These are phyloP conservation scores for Hsuehochloa calcarea DNA, from an alignment of 176 grass and related monocot species.

Conservation along the genomic window DNA sequence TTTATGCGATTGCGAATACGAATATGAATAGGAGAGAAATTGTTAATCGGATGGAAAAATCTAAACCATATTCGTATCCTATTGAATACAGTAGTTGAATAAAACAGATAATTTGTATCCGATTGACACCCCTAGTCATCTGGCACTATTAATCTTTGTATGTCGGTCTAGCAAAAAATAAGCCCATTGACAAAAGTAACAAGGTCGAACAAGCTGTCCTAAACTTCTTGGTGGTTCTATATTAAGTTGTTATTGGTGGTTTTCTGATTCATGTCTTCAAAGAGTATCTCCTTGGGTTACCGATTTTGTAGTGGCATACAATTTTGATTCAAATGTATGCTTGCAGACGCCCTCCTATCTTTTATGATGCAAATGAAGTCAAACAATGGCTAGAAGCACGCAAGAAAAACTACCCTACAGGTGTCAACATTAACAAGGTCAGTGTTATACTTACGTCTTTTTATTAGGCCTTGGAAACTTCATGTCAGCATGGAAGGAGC, in stretches of 20 bases:
- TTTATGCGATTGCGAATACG: too few relatives aligned
- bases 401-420: slow-evolving; percentile 78
- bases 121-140: background rate
- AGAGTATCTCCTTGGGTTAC: background rate
- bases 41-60: too few relatives aligned
- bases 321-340: slow-evolving; percentile 4
- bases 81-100: too few relatives aligned
- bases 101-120: too few relatives aligned
- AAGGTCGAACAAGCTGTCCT: background rate
- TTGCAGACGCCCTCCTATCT: slow-evolving; percentile 49
- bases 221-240: background rate
- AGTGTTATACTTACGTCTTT: slow-evolving; percentile 7
- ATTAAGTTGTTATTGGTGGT: slow-evolving; percentile 22
- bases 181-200: background rate
- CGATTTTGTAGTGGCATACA: background rate
- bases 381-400: slow-evolving; percentile 85
- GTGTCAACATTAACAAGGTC: slow-evolving; percentile 63
- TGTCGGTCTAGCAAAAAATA: background rate
- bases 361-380: slow-evolving; percentile 78
- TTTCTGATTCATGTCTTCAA: background rate
- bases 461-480: background rate
- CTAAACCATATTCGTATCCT: too few relatives aligned
- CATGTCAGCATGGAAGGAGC: slow-evolving; percentile 12
- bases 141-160: background rate
- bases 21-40: too few relatives aligned